A percentile compares a stretch with the other conserved stretches of the same genome.
Conservation (phyloP, 768 basidiomycete genomes). For the Russula virescens region DNA sequence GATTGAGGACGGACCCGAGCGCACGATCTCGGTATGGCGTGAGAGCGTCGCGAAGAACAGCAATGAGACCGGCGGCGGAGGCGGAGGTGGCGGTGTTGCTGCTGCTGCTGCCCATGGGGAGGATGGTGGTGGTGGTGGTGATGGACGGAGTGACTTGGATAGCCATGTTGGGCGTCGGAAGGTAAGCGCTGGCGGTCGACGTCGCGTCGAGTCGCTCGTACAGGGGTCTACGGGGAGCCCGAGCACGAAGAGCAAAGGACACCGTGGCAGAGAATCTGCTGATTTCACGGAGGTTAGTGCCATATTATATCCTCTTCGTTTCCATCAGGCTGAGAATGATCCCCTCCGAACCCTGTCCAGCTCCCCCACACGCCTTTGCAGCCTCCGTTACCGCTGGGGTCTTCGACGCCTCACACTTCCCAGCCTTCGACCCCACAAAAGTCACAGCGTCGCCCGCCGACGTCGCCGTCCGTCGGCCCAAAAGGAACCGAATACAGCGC, state of each 20-base stretch:
- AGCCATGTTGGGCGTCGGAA: slow-evolving; percentile 27
- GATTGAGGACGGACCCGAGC: slow-evolving; percentile 33
- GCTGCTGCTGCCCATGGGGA: too few relatives aligned
- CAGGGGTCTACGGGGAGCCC: slow-evolving; percentile 3
- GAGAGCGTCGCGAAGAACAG: slow-evolving; percentile 32
- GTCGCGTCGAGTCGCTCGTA: slow-evolving; percentile 13
- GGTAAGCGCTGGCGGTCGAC: slow-evolving; percentile 14
- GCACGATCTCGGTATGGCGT: slow-evolving; percentile 35
- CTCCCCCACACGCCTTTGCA: slow-evolving; percentile 10
- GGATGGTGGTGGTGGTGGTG: background rate
- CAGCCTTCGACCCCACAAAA: slow-evolving; percentile 18
- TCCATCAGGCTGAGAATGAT: too few relatives aligned
- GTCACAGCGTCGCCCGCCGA: slow-evolving; percentile 12
- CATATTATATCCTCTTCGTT: too few relatives aligned
- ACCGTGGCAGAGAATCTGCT: slow-evolving; percentile 24
- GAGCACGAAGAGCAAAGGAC: slow-evolving; percentile 23
- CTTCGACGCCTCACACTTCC: slow-evolving; percentile 15
- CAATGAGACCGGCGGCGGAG: slow-evolving; percentile 7
- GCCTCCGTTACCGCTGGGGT: slow-evolving; percentile 5
- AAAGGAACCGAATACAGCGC: slow-evolving; percentile 17
- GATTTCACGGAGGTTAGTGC: slow-evolving; percentile 30
- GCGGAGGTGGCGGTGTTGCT: background rate
- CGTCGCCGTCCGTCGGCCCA: slow-evolving; percentile 12
- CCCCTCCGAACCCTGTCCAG: background rate
- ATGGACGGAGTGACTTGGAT: slow-evolving; percentile 23